A percentile compares a stretch with the other conserved stretches of the same genome.
These are phyloP conservation scores for Paragyromitra xinjiangensis DNA, from an alignment of 495 filamentous ascomycete species.

Conservation along the genomic window DNA sequence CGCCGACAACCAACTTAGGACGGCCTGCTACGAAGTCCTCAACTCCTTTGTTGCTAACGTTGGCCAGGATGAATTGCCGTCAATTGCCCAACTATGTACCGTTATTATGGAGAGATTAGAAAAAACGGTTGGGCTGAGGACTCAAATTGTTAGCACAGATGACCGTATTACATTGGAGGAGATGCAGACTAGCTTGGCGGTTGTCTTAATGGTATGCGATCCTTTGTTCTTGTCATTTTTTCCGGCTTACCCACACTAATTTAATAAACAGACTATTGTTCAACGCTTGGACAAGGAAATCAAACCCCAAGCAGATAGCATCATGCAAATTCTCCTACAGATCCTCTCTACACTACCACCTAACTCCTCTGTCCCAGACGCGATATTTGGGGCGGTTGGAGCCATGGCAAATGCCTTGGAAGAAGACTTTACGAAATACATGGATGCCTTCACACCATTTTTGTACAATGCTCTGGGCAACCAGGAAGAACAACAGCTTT, in stretches of 20 bases:
- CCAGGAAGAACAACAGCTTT: conserved; percentile 91
- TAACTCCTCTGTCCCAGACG: conserved; percentile 95
- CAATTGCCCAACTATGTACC: conserved; percentile 81
- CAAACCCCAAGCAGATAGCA: conserved; percentile 85
- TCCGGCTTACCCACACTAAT: conserved; percentile 5
- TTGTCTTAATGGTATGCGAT: conserved; percentile 71
- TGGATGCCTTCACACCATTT: conserved; percentile 91
- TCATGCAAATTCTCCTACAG: conserved; percentile 87
- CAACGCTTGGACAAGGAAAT: conserved; percentile 92
- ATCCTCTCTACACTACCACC: conserved; percentile 77
- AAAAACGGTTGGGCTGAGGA: conserved; percentile 87
- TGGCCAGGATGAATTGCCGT: conserved; percentile 81
- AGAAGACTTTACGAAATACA: conserved; percentile 92
- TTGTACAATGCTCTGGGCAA: conserved; percentile 92
- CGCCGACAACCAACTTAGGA: conserved; percentile 91
- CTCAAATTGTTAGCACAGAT: conserved; percentile 94
- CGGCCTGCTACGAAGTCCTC: conserved; percentile 97
- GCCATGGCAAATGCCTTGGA: conserved; percentile 86
- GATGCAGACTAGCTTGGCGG: conserved; percentile 94
- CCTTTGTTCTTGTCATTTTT: conserved; percentile 40
- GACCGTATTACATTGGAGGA: conserved; percentile 94
- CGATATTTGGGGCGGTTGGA: conserved; percentile 87
- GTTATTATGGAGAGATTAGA: conserved; percentile 88
- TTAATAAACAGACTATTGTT: conserved; percentile 70
- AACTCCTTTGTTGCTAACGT: conserved; percentile 91